Base-by-base conservation (phyloP, 2,329 filamentous ascomycete species). In the Nemania sp. region DNA sequence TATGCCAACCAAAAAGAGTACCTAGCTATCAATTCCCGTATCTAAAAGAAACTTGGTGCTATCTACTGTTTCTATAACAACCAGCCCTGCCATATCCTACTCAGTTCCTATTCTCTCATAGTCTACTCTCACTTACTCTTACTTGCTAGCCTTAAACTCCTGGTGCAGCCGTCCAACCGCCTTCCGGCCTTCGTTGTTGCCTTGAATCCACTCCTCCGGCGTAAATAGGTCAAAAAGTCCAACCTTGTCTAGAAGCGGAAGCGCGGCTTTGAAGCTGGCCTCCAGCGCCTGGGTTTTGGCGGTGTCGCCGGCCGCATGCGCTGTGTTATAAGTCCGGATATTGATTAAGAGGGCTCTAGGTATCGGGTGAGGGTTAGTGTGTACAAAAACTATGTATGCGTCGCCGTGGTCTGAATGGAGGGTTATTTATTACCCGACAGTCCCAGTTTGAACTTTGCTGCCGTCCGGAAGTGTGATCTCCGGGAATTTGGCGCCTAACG, bases 381-480 rank as follows among this genome's bases (percentile, higher is more conserved):
- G 11, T 47, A 15, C 5, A 54, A 26, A 7, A n/a, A n/a, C n/a
- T n/a, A n/a, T n/a, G n/a, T n/a, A n/a, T n/a, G n/a, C n/a, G n/a
- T n/a, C n/a, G n/a, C n/a, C n/a, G 15, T 11, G 32, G 11, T 7
- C 7, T 7, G 18, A 29, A 20, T 35, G 49, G n/a, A 27, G 35
- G 11, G 11, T 10, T 1, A 11, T n/a, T 6, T 57, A 73, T 57
- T 38, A 76, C 75, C 74, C 75, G 8, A 76, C 70, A 0, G 76
- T 78, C 20, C 75, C 75, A 1, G 75, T 77, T 51, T 77, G 75
- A 32, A 77, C 75, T 52, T 71, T 72, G 47, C 64, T 74, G 24
- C 75, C 75, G 55, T 76, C 72, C 20, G 73, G 68, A 18, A 78
- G 63, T 8, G 73, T 73, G 49, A 77, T 72, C 52, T 76, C 73